A percentile compares a stretch with the other conserved stretches of the same genome.
Conservation (phyloP, 2,329 filamentous ascomycete genomes). For the Aspergillus novoparasiticus region DNA sequence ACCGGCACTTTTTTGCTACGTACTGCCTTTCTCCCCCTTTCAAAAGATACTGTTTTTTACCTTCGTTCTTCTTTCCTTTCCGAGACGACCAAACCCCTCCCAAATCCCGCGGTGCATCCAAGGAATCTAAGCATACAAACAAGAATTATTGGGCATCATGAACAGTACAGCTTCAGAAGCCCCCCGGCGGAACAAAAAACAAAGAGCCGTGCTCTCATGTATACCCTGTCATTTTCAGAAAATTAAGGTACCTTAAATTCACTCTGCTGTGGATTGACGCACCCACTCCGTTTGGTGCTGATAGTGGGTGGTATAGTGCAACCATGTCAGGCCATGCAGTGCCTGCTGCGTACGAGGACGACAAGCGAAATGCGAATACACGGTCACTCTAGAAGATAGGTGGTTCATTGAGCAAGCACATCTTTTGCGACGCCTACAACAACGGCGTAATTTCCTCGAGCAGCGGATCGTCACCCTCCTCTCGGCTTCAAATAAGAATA, state of each 20-base stretch:
- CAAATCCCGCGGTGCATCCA: neutral
- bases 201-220: slow-evolving; percentile 1
- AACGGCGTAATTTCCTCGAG: neutral
- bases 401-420: slow-evolving; percentile 1
- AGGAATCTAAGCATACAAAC: neutral
- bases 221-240: slow-evolving; percentile 3
- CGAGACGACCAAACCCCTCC: neutral
- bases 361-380: slow-evolving; percentile 1
- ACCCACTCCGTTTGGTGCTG: neutral
- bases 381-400: neutral
- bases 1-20: neutral
- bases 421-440: neutral
- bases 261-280: neutral
- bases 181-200: slow-evolving; percentile 2
- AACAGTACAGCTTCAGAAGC: neutral
- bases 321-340: slow-evolving; percentile 5
- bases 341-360: slow-evolving; percentile 1
- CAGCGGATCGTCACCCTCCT: slow-evolving; percentile 1
- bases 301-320: neutral
- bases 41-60: neutral
- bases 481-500: neutral
- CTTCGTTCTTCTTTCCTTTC: neutral
- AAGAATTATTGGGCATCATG: neutral
- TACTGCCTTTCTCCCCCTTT: neutral
- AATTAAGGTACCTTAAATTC: neutral